Conservation (phyloP, 805 yeast species). For the Saturnispora ahearnii region DNA sequence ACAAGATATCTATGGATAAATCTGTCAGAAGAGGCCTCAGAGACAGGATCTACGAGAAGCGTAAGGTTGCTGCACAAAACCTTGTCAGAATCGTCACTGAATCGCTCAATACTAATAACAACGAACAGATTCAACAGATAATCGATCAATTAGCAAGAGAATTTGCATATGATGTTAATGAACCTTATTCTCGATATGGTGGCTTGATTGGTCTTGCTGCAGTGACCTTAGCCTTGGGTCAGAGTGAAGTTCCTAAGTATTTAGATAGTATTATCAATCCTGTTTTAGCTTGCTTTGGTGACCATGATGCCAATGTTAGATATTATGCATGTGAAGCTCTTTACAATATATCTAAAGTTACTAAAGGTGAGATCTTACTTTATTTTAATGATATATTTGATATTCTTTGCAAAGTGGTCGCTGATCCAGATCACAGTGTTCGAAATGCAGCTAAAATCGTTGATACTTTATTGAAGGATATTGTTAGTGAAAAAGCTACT, state of each 20-base stretch:
- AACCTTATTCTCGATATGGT: conserved; percentile 86
- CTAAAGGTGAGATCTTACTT: conserved; percentile 85
- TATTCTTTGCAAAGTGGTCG: conserved; percentile 78
- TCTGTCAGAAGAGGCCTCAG: conserved; percentile 57
- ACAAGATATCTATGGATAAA: conserved; percentile 25
- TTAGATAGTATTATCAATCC: conserved; percentile 85
- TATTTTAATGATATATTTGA: conserved; percentile 95
- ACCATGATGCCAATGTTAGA: conserved; percentile 93
- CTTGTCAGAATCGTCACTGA: conserved; percentile 71
- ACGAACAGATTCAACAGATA: conserved; percentile 46
- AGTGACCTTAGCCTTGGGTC: conserved; percentile 86
- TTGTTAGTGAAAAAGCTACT: conserved; percentile 89
- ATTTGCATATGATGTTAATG: conserved; percentile 74
- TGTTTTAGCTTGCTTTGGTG: conserved; percentile 90
- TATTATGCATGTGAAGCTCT: conserved; percentile 95
- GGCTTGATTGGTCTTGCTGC: conserved; percentile 95
- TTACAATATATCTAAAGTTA: conserved; percentile 92
- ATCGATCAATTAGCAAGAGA: conserved; percentile 71
- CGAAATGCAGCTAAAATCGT: conserved; percentile 92
- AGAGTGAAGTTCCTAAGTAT: conserved; percentile 71
- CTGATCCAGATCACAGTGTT: conserved; percentile 85
- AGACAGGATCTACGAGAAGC: conserved; percentile 68
- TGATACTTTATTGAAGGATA: conserved; percentile 85
- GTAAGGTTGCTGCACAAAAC: conserved; percentile 70
- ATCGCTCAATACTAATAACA: conserved; percentile 47